Conservation (phyloP, 1,284 basidiomycete species). For the Phlebopus sp. region DNA sequence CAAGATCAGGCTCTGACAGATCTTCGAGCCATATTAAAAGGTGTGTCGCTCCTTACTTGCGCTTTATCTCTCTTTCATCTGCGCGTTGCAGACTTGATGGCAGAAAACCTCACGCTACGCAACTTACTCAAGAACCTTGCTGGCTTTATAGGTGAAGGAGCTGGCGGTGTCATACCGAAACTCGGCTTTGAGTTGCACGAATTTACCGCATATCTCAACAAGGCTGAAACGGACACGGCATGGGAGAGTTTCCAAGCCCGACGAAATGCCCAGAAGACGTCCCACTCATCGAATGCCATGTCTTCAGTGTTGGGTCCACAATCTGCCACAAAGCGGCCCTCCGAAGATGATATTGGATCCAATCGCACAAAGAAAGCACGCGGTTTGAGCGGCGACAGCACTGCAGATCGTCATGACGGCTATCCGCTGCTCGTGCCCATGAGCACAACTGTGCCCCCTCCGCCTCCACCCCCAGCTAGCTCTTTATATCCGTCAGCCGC, state of each 20-base stretch:
- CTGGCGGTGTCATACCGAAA: constrained; percentile 72
- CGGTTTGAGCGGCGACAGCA: constrained; percentile 35
- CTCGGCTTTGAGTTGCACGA: constrained; percentile 76
- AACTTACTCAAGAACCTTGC: constrained; percentile 73
- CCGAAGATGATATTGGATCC: constrained; percentile 48
- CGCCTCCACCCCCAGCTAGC: constrained; percentile 36
- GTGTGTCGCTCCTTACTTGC: constrained; percentile 33
- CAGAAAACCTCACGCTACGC: constrained; percentile 83
- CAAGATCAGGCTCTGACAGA: constrained; percentile 85
- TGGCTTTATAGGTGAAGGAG: constrained; percentile 82
- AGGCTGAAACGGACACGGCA: constrained; percentile 86
- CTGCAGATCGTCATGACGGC: constrained; percentile 40
- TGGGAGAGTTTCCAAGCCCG: constrained; percentile 82
- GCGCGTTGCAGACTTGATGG: constrained; percentile 65
- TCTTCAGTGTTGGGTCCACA: constrained; percentile 28
- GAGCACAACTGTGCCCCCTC: constrained; percentile 37
- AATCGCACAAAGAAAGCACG: constrained; percentile 52
- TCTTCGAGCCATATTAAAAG: constrained; percentile 78
- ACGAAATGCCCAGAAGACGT: constrained; percentile 34
- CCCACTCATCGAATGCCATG: constrained; percentile 29
- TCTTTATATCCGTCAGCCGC: constrained; percentile 33
- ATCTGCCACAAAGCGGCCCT: constrained; percentile 34
- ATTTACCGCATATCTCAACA: constrained; percentile 78
- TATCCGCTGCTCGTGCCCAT: constrained; percentile 59
- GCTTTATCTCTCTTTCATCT: constrained; percentile 5